Evolutionary conservation across 148 eudicot species (phyloP), one percentile per base, ranked within the genome.

Genomic region (Rhododendron simsii): DNA sequence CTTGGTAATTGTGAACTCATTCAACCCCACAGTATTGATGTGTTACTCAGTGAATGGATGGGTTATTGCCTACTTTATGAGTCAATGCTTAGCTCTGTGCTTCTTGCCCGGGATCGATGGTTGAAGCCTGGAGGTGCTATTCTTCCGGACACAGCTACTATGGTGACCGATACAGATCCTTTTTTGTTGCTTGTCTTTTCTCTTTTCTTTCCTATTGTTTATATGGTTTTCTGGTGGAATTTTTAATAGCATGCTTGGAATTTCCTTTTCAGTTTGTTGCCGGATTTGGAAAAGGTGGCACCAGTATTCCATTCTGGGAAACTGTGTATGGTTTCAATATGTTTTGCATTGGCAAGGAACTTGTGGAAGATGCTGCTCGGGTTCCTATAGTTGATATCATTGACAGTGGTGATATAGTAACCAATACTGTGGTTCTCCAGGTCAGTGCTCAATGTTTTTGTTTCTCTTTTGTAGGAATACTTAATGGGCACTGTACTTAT

Each of bases 71-170:
- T 97, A 81, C 95, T 95, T 11, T 97, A 97, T 85, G 99, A 97
- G 89, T 92, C 99, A 78, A 97, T 97, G 99, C 95, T 97, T 53
- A 91, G 90, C 85, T 95, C 98, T 59, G 98, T 97, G 80, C 94
- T 97, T 41, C 89, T 84, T 93, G 99, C 99, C 82, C 92, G 99
- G 41, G 99, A 97, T 92, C 85, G 86, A 84, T 97, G 98, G 98
- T 90, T 97, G 89, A 97, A 97, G 91, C 99, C 98, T 85, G 99
- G 99, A 33, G 99, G 99, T 86, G 98, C 99, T 44, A 87, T 97
- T 89, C 93, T 97, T 67, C 99, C 99, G 1, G 99, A 95, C 86
- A 93, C 95, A 78, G 99, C 99, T 81, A 94, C 96, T 15, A 95
- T 97, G 95, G 99, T 94, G 85, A 83, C 93, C 80, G 84, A 44